Evolutionary conservation across 139 green algal genomes (phyloP).

Genomic region (Micractinium conductrix): DNA sequence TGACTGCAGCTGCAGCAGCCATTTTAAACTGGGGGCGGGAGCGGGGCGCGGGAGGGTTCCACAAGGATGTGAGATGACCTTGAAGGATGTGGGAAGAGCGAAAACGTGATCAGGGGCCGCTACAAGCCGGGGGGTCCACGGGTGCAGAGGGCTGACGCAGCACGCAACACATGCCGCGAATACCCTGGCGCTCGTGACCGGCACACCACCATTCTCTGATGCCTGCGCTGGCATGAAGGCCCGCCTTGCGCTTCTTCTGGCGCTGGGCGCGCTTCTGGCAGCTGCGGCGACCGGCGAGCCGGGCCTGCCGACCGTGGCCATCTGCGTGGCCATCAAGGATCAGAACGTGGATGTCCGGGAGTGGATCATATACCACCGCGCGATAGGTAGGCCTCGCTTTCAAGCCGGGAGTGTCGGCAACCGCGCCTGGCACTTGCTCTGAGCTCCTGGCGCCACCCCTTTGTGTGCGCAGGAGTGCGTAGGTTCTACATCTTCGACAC

Average conservation of each 20-base stretch:
- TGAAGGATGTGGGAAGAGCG: too few relatives aligned
- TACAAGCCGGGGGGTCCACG: too few relatives aligned
- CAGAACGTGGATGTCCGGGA: constrained; percentile 48
- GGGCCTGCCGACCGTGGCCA: constrained; percentile 12
- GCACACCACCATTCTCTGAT: too few relatives aligned
- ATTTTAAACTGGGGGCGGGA: too few relatives aligned
- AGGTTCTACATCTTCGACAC: constrained; percentile 55
- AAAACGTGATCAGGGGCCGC: too few relatives aligned
- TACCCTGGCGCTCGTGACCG: too few relatives aligned
- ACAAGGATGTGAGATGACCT: too few relatives aligned
- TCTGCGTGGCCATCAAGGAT: constrained; percentile 50
- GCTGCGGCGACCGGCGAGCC: not conserved
- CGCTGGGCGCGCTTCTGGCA: not conserved
- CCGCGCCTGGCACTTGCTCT: not conserved
- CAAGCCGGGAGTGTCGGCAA: not conserved
- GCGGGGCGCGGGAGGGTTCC: too few relatives aligned
- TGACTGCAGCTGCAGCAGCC: too few relatives aligned
- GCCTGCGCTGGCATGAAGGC: too few relatives aligned
- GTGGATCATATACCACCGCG: constrained; percentile 54
- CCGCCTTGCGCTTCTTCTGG: not conserved
- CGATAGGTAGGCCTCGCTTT: constrained; percentile 32
- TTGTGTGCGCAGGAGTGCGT: not conserved
- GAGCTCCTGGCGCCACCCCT: not conserved
- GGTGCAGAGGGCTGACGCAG: too few relatives aligned
- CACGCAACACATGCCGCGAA: too few relatives aligned